phyloP scores from a whole-genome alignment of 306 rosid species.

The Alnus glutinosa region DNA sequence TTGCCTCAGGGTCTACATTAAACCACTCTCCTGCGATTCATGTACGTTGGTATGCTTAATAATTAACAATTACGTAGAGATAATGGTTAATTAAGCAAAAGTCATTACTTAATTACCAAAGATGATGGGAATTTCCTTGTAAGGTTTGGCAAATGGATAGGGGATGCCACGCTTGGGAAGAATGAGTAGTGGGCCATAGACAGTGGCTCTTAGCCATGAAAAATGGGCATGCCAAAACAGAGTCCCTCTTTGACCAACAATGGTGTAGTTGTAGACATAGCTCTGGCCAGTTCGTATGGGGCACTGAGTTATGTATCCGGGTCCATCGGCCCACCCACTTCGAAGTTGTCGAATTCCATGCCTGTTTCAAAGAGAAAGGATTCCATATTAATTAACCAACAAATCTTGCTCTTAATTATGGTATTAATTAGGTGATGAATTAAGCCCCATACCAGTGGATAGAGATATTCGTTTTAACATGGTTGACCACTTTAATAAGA shows the following conservation, averaged over 20 bases:
- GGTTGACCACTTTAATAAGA: constrained; percentile 7
- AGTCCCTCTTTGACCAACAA: constrained; percentile 21
- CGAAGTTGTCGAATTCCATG: constrained; percentile 9
- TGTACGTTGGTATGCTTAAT: not conserved
- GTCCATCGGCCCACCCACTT: constrained; percentile 15
- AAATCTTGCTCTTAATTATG: too few relatives aligned
- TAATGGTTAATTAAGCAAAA: too few relatives aligned
- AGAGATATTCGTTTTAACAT: constrained; percentile 4
- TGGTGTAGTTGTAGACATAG: constrained; percentile 17
- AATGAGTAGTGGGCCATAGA: constrained; percentile 14
- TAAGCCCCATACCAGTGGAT: constrained; percentile 6
- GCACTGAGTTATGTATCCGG: constrained; percentile 5
- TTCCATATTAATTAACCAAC: too few relatives aligned
- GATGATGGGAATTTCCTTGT: constrained; percentile 25
- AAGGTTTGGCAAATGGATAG: constrained; percentile 24
- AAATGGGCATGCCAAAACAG: constrained; percentile 31
- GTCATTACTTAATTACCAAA: constrained; percentile 16
- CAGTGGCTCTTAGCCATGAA: constrained; percentile 10
- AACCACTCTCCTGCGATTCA: constrained; percentile 18
- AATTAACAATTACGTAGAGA: too few relatives aligned
- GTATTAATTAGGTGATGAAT: too few relatives aligned
- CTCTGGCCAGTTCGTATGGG: not conserved
- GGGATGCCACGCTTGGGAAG: not conserved
- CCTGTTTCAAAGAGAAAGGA: not conserved
- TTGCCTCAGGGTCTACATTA: constrained; percentile 6